Evolutionary conservation across 1,284 basidiomycete genomes (phyloP), one percentile per base, ranked within the genome.

Genomic region (Caloboletus inedulis): DNA sequence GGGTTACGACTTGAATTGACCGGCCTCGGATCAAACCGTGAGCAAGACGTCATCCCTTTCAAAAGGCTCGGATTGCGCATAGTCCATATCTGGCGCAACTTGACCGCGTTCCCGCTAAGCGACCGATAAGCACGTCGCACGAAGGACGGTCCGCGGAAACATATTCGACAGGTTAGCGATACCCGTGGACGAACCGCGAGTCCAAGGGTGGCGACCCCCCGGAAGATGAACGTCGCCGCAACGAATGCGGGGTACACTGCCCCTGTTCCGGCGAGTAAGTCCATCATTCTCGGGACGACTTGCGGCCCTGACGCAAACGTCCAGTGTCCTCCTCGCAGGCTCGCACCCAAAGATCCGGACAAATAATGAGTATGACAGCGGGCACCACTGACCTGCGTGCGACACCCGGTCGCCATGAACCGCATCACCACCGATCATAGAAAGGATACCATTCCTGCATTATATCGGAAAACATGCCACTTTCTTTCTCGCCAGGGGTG

Each of bases 331-430:
- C 31, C 37, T 8, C 3, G 13, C 36, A 14, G 12, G 10, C 16
- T 45, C n/a, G 13, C 21, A 34, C 6, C 8, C 19, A 51, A 40
- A n/a, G 21, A 16, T 43, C 19, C 16, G 8, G n/a, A 35, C 25
- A 21, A 33, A 5, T 3, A 12, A 36, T 2, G 7, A 25, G 8
- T 21, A 30, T 6, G 19, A 14, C 23, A 47, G 16, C 58, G 60
- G 58, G n/a, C 44, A 45, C 43, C 5, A 48, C 44, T 40, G 44
- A 48, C 60, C 60, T 50, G 14, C 42, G 55, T 60, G 58, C 18
- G 55, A 59, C n/a, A 18, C 29, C 7, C 8, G 27, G 18, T 23
- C 6, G 3, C 12, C 30, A 14, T 25, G 14, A 33, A 18, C 34
- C 7, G 23, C 13, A 16, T 30, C 36, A 19, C 8, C 4, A 23